phyloP scores from a whole-genome alignment of 306 rosid species.

The Prinsepia uniflora region DNA sequence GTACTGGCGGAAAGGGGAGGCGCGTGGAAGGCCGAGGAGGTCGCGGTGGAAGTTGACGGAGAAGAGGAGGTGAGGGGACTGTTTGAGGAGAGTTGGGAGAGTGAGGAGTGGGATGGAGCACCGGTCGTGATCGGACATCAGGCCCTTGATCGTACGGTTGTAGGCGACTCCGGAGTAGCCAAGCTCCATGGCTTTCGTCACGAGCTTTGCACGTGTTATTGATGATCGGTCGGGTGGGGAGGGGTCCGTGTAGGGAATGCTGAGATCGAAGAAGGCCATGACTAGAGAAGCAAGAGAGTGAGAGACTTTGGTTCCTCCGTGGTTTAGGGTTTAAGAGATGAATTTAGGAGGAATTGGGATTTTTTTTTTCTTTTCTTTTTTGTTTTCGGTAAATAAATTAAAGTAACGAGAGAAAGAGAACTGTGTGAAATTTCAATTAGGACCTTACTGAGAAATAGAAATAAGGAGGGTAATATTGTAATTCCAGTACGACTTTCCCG shows the following conservation, averaged over 20 bases:
- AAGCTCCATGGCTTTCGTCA: slow-evolving; percentile 67
- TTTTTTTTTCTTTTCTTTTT: background rate
- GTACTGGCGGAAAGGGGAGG: slow-evolving; percentile 82
- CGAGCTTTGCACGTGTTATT: slow-evolving; percentile 47
- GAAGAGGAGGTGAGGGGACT: slow-evolving; percentile 55
- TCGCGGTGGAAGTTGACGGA: slow-evolving; percentile 72
- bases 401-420: too few species aligned
- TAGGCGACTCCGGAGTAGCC: slow-evolving; percentile 90
- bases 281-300: background rate
- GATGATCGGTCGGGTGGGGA: slow-evolving; percentile 31
- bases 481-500: too few species aligned
- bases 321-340: slow-evolving; percentile 14
- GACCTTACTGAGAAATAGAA: too few species aligned
- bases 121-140: slow-evolving; percentile 81
- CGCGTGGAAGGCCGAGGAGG: slow-evolving; percentile 46
- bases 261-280: slow-evolving; percentile 89
- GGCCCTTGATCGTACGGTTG: slow-evolving; percentile 73
- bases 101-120: slow-evolving; percentile 60
- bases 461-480: too few species aligned
- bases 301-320: background rate
- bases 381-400: background rate
- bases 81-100: slow-evolving; percentile 61
- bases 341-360: too few species aligned
- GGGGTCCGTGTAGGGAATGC: slow-evolving; percentile 50
- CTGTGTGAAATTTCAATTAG: too few species aligned